Evolutionary conservation across 2,329 filamentous ascomycete species (phyloP).

Genomic region (Colletotrichum eremochloae): DNA sequence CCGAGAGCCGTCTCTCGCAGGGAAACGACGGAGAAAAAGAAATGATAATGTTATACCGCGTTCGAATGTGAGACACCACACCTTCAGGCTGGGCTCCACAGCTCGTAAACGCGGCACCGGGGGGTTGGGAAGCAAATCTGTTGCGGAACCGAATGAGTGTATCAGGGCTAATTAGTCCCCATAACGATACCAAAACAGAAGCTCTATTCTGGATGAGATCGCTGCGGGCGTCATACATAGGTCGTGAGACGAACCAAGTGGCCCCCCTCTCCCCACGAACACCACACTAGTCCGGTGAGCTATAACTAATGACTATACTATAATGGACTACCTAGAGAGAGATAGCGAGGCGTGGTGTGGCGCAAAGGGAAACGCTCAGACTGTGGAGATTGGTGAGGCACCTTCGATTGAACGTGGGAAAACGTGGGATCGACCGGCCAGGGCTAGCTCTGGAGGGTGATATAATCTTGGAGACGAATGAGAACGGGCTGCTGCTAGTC

Average conservation of each 20-base stretch:
- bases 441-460: neutral
- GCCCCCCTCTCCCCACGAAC: neutral
- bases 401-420: slow-evolving; percentile 3
- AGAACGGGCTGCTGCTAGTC: neutral
- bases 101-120: neutral
- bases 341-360: neutral
- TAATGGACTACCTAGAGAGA: neutral
- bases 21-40: too few species aligned
- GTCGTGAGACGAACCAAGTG: slow-evolving; percentile 38
- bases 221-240: neutral
- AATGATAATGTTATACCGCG: neutral
- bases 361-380: slow-evolving; percentile 26
- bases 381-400: slow-evolving; percentile 37
- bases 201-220: neutral
- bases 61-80: neutral
- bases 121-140: neutral
- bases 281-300: neutral
- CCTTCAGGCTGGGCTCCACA: neutral
- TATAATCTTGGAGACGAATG: neutral
- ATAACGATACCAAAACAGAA: neutral
- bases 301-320: slow-evolving; percentile 1
- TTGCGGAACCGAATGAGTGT: neutral
- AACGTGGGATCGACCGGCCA: slow-evolving; percentile 19
- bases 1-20: neutral
- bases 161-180: neutral